These are phyloP conservation scores for Fraxinus sp. DNA, from an alignment of 305 asterid species.

Conservation along the genomic window DNA sequence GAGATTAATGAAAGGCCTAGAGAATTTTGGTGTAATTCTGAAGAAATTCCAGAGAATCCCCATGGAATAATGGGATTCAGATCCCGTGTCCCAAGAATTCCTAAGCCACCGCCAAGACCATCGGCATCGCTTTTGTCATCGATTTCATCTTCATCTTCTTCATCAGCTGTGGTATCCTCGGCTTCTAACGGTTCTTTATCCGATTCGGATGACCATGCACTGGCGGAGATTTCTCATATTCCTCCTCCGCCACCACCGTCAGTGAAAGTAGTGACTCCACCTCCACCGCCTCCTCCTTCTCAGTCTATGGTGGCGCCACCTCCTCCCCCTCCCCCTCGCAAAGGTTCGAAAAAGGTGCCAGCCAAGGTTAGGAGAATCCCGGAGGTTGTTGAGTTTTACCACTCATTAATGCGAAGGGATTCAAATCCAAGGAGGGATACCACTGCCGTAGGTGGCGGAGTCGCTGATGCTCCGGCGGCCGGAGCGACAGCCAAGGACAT, in stretches of 20 bases:
- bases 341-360: conserved; percentile 46
- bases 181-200: conserved; percentile 11
- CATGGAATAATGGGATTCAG: conserved; percentile 40
- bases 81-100: conserved; percentile 78
- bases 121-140: conserved; percentile 45
- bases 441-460: neutral
- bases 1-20: conserved; percentile 39
- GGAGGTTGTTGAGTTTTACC: conserved; percentile 96
- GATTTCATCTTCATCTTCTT: conserved; percentile 25
- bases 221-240: conserved; percentile 47
- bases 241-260: conserved; percentile 42
- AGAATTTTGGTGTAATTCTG: conserved; percentile 43
- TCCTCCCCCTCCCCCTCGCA: conserved; percentile 59
- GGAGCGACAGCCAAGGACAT: conserved; percentile 76
- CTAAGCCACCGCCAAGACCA: conserved; percentile 90
- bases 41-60: conserved; percentile 48
- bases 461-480: conserved; percentile 38
- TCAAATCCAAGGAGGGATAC: conserved; percentile 55
- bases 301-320: conserved; percentile 31
- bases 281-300: conserved; percentile 37
- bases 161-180: conserved; percentile 42
- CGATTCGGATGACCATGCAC: conserved; percentile 59
- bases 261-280: conserved; percentile 23
- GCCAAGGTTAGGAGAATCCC: conserved; percentile 83
- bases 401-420: conserved; percentile 88